phyloP scores from a whole-genome alignment of 148 eudicot genomes.

The Bassia scoparia region DNA sequence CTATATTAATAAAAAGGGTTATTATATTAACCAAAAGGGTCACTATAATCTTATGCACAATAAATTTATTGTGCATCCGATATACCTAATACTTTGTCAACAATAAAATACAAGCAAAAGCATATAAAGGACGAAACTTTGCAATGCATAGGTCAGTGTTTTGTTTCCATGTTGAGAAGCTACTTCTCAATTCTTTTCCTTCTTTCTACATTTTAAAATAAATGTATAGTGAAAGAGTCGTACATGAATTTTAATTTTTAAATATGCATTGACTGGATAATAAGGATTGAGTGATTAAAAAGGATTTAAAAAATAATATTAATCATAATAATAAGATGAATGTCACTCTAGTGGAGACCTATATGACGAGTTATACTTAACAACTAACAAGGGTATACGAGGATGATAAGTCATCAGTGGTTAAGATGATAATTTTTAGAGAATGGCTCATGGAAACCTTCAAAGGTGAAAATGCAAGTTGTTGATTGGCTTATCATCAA shows the following conservation, averaged over 20 bases:
- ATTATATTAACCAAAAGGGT: no score
- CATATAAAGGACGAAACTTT: no score
- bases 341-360: constrained; percentile 13
- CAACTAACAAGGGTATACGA: not conserved
- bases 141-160: no score
- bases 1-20: no score
- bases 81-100: no score
- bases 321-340: not conserved
- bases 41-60: no score
- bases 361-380: constrained; percentile 10
- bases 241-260: not conserved
- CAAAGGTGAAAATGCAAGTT: constrained; percentile 13
- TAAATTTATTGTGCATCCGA: no score
- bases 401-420: constrained; percentile 1
- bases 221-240: not conserved
- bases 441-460: constrained; percentile 20
- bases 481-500: no score
- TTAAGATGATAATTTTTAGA: not conserved
- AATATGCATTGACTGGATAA: not conserved
- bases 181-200: no score
- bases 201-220: no score
- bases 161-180: no score
- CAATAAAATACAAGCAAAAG: no score
- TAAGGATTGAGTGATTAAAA: not conserved
- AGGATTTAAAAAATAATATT: not conserved